Evolutionary conservation across 2,329 filamentous ascomycete genomes (phyloP).

Genomic region (Orbilia brochopaga): DNA sequence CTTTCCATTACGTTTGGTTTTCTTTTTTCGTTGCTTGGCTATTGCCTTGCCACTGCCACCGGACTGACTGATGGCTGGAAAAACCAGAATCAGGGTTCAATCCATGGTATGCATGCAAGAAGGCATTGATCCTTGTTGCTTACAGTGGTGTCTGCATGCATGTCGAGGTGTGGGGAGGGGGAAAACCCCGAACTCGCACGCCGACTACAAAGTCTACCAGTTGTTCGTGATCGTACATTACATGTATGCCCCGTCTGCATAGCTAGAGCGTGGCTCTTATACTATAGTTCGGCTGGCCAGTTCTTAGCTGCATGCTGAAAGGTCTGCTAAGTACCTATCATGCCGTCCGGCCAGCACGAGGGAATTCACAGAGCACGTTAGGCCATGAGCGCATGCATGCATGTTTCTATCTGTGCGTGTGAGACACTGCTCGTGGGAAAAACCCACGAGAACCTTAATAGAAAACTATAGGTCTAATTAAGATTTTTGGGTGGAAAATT

Average conservation of each 20-base stretch:
- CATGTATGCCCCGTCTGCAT: background rate
- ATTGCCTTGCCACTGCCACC: slow-evolving; percentile 38
- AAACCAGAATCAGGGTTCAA: slow-evolving; percentile 48
- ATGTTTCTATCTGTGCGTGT: background rate
- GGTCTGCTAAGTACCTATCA: background rate
- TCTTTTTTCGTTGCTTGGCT: background rate
- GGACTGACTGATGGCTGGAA: slow-evolving; percentile 20
- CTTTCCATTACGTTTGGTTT: slow-evolving; percentile 15
- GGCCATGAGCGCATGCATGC: background rate
- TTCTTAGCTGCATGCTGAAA: background rate
- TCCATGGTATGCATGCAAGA: slow-evolving; percentile 49
- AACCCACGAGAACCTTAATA: slow-evolving; percentile 1
- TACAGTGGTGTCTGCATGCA: slow-evolving; percentile 35
- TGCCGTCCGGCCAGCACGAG: background rate
- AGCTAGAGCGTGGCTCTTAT: background rate
- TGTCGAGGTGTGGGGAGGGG: slow-evolving; percentile 42
- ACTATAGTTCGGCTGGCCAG: background rate
- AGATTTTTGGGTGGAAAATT: slow-evolving; percentile 45
- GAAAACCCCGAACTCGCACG: slow-evolving; percentile 31
- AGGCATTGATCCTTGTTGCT: slow-evolving; percentile 38
- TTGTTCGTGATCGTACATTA: background rate
- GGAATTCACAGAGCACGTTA: background rate
- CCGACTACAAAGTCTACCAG: background rate
- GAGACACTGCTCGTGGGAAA: background rate
- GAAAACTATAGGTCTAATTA: slow-evolving; percentile 20